Evolutionary conservation across 805 yeast genomes (phyloP).

Genomic region (Ogataea nitratoaversa): DNA sequence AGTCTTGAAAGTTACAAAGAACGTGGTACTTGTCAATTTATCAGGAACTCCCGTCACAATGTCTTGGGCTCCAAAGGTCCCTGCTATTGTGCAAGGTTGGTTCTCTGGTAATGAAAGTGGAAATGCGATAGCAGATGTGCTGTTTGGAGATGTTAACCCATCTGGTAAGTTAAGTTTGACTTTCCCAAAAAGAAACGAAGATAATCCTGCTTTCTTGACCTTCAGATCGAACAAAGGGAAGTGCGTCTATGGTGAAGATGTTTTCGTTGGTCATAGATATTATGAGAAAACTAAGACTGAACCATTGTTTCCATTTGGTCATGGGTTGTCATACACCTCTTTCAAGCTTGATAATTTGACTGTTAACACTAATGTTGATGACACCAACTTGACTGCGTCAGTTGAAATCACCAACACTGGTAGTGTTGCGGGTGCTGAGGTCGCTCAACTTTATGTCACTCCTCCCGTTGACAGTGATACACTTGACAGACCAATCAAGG

Average conservation of each 20-base stretch:
- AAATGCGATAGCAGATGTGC: constrained; percentile 54
- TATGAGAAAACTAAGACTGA: constrained; percentile 48
- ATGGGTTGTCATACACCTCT: constrained; percentile 56
- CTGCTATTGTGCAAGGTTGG: constrained; percentile 49
- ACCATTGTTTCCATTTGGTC: constrained; percentile 58
- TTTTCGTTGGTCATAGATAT: constrained; percentile 58
- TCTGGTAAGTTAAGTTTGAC: constrained; percentile 54
- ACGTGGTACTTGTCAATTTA: constrained; percentile 51
- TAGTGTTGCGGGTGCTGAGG: constrained; percentile 45
- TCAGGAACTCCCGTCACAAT: constrained; percentile 59
- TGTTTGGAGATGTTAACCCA: constrained; percentile 59
- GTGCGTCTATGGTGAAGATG: constrained; percentile 60
- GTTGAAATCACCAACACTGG: constrained; percentile 49
- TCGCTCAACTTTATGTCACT: constrained; percentile 49
- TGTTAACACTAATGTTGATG: constrained; percentile 26
- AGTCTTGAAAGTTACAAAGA: constrained; percentile 43
- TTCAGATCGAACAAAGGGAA: constrained; percentile 49
- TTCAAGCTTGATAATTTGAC: constrained; percentile 40
- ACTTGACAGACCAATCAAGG: constrained; percentile 49
- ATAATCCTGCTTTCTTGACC: constrained; percentile 54
- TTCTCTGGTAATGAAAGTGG: constrained; percentile 58
- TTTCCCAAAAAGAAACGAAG: constrained; percentile 48
- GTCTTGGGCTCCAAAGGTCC: constrained; percentile 46
- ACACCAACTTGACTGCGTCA: constrained; percentile 24
- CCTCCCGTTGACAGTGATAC: constrained; percentile 31